Evolutionary conservation across 768 basidiomycete genomes (phyloP).

Genomic region (Pleurotus tuoliensis): DNA sequence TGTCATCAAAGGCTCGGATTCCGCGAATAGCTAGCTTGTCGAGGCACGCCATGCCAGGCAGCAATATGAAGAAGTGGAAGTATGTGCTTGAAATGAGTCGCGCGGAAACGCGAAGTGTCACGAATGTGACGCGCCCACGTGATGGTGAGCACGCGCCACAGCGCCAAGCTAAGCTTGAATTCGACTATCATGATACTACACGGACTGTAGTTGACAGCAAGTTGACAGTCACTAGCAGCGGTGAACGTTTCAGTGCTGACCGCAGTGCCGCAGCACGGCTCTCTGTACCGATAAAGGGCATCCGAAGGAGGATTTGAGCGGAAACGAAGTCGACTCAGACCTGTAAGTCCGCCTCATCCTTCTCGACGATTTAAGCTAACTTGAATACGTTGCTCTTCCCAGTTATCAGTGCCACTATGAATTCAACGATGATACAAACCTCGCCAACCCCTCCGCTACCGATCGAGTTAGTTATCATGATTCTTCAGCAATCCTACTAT

Average conservation of each 20-base stretch:
- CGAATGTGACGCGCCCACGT: neutral
- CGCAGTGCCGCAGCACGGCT: neutral
- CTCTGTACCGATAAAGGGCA: no score
- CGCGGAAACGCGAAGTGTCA: slow-evolving; percentile 1
- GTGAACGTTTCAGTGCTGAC: no score
- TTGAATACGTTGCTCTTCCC: no score
- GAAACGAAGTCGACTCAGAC: no score
- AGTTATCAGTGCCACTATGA: no score
- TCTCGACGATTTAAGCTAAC: no score
- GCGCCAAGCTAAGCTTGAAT: neutral
- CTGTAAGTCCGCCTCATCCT: no score
- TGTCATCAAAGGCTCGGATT: slow-evolving; percentile 96
- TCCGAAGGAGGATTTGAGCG: no score
- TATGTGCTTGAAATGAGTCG: neutral
- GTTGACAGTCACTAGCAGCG: neutral
- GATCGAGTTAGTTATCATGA: slow-evolving; percentile 9
- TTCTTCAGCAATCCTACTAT: slow-evolving; percentile 14
- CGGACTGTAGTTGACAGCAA: no score
- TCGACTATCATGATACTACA: no score
- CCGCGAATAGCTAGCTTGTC: slow-evolving; percentile 94
- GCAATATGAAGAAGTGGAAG: neutral
- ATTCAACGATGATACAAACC: no score
- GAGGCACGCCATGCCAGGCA: slow-evolving; percentile 62
- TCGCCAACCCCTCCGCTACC: slow-evolving; percentile 1
- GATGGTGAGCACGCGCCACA: neutral